These are phyloP conservation scores for Neurospora tetraspora DNA, from an alignment of 495 filamentous ascomycete genomes.

Conservation along the genomic window DNA sequence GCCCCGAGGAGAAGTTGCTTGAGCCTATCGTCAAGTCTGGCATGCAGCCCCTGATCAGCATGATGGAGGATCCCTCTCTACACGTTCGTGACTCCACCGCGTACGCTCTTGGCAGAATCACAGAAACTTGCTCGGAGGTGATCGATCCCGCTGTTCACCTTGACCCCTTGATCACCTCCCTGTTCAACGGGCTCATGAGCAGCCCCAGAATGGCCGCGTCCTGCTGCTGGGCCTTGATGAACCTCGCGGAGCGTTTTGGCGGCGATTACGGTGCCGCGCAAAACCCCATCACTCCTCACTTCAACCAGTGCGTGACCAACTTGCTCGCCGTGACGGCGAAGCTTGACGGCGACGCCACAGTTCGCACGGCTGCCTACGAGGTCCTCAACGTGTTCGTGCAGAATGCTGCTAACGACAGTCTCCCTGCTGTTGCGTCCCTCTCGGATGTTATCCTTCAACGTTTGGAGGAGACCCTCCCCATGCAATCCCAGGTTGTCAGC, in stretches of 20 bases:
- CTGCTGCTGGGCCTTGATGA: conserved; percentile 99
- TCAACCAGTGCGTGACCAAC: conserved; percentile 80
- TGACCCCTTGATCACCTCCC: conserved; percentile 67
- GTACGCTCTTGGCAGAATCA: conserved; percentile 91
- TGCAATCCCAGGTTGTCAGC: conserved; percentile 90
- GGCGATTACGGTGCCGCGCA: conserved; percentile 63
- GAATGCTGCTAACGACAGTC: conserved; percentile 77
- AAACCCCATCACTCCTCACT: conserved; percentile 84
- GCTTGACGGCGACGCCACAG: conserved; percentile 73
- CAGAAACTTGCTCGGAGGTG: conserved; percentile 76
- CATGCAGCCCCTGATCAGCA: conserved; percentile 75
- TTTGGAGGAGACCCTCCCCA: conserved; percentile 79
- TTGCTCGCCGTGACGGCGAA: conserved; percentile 78
- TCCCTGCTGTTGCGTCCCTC: conserved; percentile 67
- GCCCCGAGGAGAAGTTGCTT: conserved; percentile 78
- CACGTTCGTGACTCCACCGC: conserved; percentile 96
- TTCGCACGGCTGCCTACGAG: conserved; percentile 98
- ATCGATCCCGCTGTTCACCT: conserved; percentile 79
- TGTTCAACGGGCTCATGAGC: conserved; percentile 86
- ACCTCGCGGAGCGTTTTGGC: conserved; percentile 88
- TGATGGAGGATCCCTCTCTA: conserved; percentile 89
- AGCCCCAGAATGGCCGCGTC: conserved; percentile 95
- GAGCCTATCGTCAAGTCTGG: conserved; percentile 93
- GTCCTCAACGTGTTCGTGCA: conserved; percentile 89
- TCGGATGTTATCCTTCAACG: conserved; percentile 80